Base-by-base conservation (phyloP, 495 filamentous ascomycete species). In the Tuber umbilicatum region DNA sequence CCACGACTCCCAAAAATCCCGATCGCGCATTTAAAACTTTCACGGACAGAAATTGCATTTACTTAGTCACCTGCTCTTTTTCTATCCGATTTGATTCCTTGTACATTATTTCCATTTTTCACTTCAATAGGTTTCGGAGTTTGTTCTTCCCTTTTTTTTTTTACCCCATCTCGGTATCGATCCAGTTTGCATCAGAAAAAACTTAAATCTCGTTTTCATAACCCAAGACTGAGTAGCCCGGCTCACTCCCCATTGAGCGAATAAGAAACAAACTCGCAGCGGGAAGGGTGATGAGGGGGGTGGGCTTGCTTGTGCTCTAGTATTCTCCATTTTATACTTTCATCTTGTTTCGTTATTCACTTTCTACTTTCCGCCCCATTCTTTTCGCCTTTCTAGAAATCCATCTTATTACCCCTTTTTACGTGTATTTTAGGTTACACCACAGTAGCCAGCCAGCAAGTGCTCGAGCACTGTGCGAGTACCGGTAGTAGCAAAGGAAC, bases 1-100 rank as follows among this genome's bases (percentile, higher is more conserved):
- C 40, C 80, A 75, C 47, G 40, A 81, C 38, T 75, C 79, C 23
- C 79, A 81, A 67, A 79, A 79, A 68, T 79, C 77, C 40, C 75
- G 77, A 17, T 72, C 77, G 21, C 69, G 76, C 69, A 79, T 72
- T 72, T 79, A 42, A 74, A 64, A 17, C 55, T 12, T 14, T 16
- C 50, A 31, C 16, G 50, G n/a, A 60, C 50, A 60, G 16, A 14
- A 64, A 64, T 35, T 31, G 10, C 14, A 5, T 27, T 35, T 64
- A 35, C 14, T 35, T 35, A 31, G 12, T 35, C 55, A 12, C 23
- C 50, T 55, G n/a, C 27, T 35, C 3, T 19, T 35, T 64, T 17
- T 14, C 27, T 1, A 5, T 27, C 35, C 12, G 27, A 5, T 35
- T 19, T 4, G 55, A 64, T 64, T 64, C 27, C 55, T 12, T 64